These are phyloP conservation scores for Leptographium procerum DNA, from an alignment of 2,329 filamentous ascomycete genomes.

Conservation along the genomic window DNA sequence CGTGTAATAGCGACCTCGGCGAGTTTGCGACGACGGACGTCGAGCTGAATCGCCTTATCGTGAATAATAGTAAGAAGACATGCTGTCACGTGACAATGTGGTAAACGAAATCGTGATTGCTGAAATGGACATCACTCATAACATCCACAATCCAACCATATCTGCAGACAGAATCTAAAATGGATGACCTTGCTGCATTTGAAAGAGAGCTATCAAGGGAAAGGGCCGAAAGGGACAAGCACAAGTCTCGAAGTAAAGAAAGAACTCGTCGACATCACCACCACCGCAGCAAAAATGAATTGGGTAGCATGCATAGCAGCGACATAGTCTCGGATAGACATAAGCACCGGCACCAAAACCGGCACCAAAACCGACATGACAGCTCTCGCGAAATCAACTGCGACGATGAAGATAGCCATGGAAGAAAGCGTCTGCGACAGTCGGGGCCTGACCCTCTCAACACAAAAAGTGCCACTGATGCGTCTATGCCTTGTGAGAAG, in stretches of 20 bases:
- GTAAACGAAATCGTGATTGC: not conserved
- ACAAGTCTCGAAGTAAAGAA: constrained; percentile 10
- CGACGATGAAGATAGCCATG: not conserved
- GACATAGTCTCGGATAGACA: not conserved
- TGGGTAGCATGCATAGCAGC: not conserved
- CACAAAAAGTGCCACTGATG: not conserved
- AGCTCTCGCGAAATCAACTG: not conserved
- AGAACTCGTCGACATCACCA: constrained; percentile 14
- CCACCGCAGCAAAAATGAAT: constrained; percentile 4
- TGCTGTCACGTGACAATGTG: not conserved
- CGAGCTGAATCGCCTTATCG: not conserved
- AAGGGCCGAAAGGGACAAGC: constrained; percentile 19
- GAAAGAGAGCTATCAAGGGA: constrained; percentile 27
- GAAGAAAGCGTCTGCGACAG: not conserved
- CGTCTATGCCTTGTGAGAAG: not conserved
- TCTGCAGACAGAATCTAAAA: not conserved
- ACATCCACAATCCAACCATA: not conserved
- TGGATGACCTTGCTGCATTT: constrained; percentile 22
- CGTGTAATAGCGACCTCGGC: too few species aligned
- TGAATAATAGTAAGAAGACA: not conserved
- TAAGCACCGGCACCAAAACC: not conserved
- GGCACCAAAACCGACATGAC: not conserved
- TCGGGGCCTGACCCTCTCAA: not conserved
- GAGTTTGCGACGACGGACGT: not conserved
- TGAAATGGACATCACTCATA: not conserved